Base-by-base conservation (phyloP, 2,329 filamentous ascomycete species). In the Hypoxylon sp. region DNA sequence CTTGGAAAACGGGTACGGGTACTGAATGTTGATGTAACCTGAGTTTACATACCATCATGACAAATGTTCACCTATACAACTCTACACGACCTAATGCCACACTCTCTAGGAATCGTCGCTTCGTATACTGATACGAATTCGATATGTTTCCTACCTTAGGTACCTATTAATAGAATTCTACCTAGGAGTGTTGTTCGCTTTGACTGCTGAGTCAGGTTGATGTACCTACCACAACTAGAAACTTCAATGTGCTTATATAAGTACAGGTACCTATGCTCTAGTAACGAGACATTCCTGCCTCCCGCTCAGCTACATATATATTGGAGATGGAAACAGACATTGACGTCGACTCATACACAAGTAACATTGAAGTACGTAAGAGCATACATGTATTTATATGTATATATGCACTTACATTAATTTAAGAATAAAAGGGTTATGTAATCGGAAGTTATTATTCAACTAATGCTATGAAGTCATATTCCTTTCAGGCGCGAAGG, bases 381-480 rank as follows among this genome's bases (percentile, higher is more conserved):
- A 31, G 6, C 5, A 9, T 31, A n/a, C n/a, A n/a, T n/a, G n/a
- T n/a, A 31, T 31, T 8, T 31, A 8, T 6, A 26, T 1, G 2
- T 26, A 31, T 31, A 31, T 19, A 44, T 44, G 39, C 39, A 44
- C 17, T 22, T 22, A 22, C 14, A n/a, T 44, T 22, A 5, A 10
- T 11, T 44, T 19, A 11, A 10, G 3, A 9, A 17, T 22, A 44
- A 11, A 44, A 44, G 9, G 17, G 39, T 44, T 44, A 44, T 44
- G 39, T 44, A 44, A 44, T 44, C 39, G 6, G 39, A 44, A 3
- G 39, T 44, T 44, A 39, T 55, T 46, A 19, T 31, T 44, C 39
- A 46, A 46, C 46, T 59, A 47, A 61, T 46, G 61, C 44, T 65
- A 69, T 69, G 63, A 66, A 70, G 63, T 67, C 59, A 67, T 70